Evolutionary conservation across 805 yeast genomes (phyloP), one percentile per base, ranked within the genome.

Genomic region (Saccharomycopsis olivae): DNA sequence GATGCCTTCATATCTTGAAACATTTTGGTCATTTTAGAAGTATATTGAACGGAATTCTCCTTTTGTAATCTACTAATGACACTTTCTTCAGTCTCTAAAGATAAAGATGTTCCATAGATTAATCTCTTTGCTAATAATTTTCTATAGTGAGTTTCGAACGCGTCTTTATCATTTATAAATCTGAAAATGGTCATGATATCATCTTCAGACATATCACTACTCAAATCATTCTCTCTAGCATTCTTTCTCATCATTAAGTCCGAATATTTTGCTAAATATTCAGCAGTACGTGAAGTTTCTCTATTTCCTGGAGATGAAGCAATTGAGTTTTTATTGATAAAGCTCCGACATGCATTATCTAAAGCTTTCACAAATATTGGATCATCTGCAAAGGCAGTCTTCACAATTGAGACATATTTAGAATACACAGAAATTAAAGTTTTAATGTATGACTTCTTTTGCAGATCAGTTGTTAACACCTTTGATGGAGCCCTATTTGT

Each of bases 21-120:
- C 99, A 92, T 92, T 52, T 87, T 84, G 17, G 95, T 83, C 59
- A 92, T 83, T 58, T 88, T 89, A 40, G 85, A 79, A 1, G 97
- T 88, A 58, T 89, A 92, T 55, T 92, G 97, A 56, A 79, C 68
- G 15, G 94, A 86, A 59, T 92, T 89, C 45, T 82, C 94, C 43
- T 82, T 81, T 57, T 87, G 94, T 49, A 92, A 69, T 52, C 83
- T 75, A 52, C 86, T 85, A 46, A 92, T 85, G 47, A 92, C 77
- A 43, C 73, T 62, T 49, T 85, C 89, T 62, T 92, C 99, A 33
- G 73, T 71, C 47, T 76, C 72, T 43, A 84, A 94, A 27, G 86
- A 78, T 33, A 83, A 78, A 3, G 95, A 81, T 15, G 92, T 75
- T 51, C 87, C 82, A 54, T 82, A 80, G 52, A 92, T 88, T 51